Conservation (phyloP, 2,329 filamentous ascomycete species). For the Colletotrichum viniferum region DNA sequence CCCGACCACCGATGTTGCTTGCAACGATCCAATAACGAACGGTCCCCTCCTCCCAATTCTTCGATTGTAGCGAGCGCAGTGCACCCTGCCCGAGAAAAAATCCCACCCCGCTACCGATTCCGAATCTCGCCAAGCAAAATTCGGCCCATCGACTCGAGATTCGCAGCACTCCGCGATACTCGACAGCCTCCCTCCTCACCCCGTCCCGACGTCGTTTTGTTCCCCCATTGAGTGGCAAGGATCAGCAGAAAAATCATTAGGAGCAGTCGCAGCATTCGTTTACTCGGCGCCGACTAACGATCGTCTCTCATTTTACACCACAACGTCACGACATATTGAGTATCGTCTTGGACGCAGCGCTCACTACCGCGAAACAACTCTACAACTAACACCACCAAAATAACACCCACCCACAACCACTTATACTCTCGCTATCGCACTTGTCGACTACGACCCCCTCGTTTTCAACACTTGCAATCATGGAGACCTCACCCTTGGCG, state of each 20-base stretch:
- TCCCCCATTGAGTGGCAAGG: slow-evolving; percentile 17
- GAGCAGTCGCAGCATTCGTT: slow-evolving; percentile 37
- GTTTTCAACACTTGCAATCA: slow-evolving; percentile 42
- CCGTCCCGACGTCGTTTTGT: not conserved
- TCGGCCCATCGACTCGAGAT: not conserved
- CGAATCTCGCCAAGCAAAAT: slow-evolving; percentile 2
- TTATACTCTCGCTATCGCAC: slow-evolving; percentile 1
- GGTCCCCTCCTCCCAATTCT: not conserved
- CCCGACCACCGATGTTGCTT: slow-evolving; percentile 9
- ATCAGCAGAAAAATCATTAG: slow-evolving; percentile 7
- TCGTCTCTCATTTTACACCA: slow-evolving; percentile 21
- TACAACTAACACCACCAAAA: slow-evolving; percentile 1
- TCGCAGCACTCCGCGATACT: not conserved
- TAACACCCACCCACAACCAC: not conserved
- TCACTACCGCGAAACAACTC: not conserved
- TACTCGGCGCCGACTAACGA: slow-evolving; percentile 28
- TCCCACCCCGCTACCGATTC: not conserved
- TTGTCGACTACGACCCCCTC: not conserved
- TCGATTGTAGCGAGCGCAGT: not conserved
- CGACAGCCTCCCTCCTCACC: not conserved
- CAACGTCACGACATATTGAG: slow-evolving; percentile 30
- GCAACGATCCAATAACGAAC: slow-evolving; percentile 18
- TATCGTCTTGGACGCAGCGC: slow-evolving; percentile 25
- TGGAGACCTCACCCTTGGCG: slow-evolving; percentile 93
- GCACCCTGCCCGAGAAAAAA: not conserved